Evolutionary conservation across 208 protist species (phyloP), one percentile per base, ranked within the genome.

Genomic region (Wallacemonas collosoma): DNA sequence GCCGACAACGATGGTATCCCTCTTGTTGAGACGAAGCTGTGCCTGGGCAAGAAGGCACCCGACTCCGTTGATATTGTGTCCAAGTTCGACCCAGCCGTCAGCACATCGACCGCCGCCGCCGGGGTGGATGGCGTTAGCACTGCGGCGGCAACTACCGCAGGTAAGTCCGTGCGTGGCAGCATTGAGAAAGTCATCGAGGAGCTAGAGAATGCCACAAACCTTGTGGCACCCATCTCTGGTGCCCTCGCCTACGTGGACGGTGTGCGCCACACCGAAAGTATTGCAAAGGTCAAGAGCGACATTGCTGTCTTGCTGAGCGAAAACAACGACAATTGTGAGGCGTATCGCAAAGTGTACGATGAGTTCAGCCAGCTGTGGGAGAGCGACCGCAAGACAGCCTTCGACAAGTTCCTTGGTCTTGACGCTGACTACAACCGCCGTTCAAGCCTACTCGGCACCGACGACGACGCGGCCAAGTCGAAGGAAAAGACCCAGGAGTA

Each of bases 341-440:
- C 86, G 68, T 98, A 95, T 74, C 82, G 87, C 58, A 68, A 86
- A 26, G 65, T 80, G 8, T 98, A 96, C 83, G 83, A 93, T 57
- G 86, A 94, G 67, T 98, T 97, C 76, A 92, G 88, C 66, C 86
- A 93, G 60, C 83, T 99, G n/a, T 99, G 95, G 94, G 93, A 94
- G 66, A 88, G 69, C 40, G 93, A 98, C 78, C 81, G 91, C 67
- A 96, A 95, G 70, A 83, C 90, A 60, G 80, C 85, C 4, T 98
- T 98, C 72, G 73, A 80, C 61, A 75, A 83, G 58, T 98, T 98
- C 75, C 75, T 98, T 15, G 88, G 89, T 56, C 81, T 73, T 65
- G 89, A 94, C 69, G 70, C 75, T 3, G 39, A 72, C 45, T 57
- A 68, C 76, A 45, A 44, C 58, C 43, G 60, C 69, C 44, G 75